These are phyloP conservation scores for Teratosphaeriaceae sp. DNA, from an alignment of 2,329 filamentous ascomycete genomes.

Conservation along the genomic window DNA sequence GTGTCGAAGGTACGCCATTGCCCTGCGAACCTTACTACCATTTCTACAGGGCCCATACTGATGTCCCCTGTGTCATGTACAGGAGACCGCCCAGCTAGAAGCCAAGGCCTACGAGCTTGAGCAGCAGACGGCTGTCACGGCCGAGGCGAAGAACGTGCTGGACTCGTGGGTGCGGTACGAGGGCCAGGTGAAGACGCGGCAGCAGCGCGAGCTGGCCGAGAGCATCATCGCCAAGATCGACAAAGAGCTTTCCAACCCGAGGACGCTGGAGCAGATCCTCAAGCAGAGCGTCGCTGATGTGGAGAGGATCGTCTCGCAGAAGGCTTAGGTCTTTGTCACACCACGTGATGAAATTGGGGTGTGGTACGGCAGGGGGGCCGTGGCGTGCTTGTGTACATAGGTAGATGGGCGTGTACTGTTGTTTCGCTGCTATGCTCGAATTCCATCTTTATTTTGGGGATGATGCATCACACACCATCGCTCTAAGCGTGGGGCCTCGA, in stretches of 20 bases:
- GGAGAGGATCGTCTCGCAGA: slow-evolving; percentile 54
- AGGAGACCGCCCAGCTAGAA: slow-evolving; percentile 97
- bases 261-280: slow-evolving; percentile 93
- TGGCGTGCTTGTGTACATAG: slow-evolving; percentile 1
- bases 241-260: slow-evolving; percentile 98
- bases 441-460: too few relatives aligned
- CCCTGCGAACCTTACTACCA: background rate
- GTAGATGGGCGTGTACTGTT: too few relatives aligned
- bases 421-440: too few relatives aligned
- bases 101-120: slow-evolving; percentile 94
- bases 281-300: slow-evolving; percentile 94
- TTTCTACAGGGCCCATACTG: slow-evolving; percentile 4
- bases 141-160: slow-evolving; percentile 89
- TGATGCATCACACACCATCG: too few relatives aligned
- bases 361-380: background rate
- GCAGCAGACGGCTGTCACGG: slow-evolving; percentile 86
- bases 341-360: background rate
- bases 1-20: slow-evolving; percentile 89
- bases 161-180: slow-evolving; percentile 99
- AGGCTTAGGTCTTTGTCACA: slow-evolving; percentile 9
- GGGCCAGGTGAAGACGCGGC: slow-evolving; percentile 95
- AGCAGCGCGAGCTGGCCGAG: slow-evolving; percentile 93
- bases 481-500: too few relatives aligned
- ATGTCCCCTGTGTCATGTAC: slow-evolving; percentile 6
- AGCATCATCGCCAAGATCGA: slow-evolving; percentile 93